Percentiles rank a stretch among this genome's conserved stretches.
Conservation (phyloP, 2,329 filamentous ascomycete species). For the Xylaria polymorpha region DNA sequence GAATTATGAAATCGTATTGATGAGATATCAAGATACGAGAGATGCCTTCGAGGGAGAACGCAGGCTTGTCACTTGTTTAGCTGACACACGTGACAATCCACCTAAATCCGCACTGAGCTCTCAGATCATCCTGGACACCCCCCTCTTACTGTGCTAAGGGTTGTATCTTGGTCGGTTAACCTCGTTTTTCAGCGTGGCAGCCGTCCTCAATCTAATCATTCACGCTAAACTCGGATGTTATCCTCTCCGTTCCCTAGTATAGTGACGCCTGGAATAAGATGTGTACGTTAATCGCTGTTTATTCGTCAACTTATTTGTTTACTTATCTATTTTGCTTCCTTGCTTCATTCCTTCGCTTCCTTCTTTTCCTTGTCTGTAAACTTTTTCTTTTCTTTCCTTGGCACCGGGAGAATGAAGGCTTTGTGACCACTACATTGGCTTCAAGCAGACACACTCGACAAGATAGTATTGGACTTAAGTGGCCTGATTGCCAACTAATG, state of each 20-base stretch:
- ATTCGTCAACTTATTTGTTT: slow-evolving; percentile 5
- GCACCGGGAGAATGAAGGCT: slow-evolving; percentile 14
- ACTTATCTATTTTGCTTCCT: background rate
- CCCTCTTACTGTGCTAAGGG: slow-evolving; percentile 16
- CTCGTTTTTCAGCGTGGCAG: slow-evolving; percentile 10
- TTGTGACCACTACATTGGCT: slow-evolving; percentile 21
- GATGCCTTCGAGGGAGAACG: background rate
- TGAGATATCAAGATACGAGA: background rate
- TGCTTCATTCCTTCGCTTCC: background rate
- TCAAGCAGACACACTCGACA: slow-evolving; percentile 12
- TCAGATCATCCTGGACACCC: slow-evolving; percentile 12
- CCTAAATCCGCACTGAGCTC: slow-evolving; percentile 17
- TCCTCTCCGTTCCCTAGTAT: slow-evolving; percentile 2
- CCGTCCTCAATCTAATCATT: slow-evolving; percentile 2
- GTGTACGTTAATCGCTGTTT: background rate
- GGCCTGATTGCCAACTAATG: slow-evolving; percentile 29
- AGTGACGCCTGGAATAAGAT: slow-evolving; percentile 8
- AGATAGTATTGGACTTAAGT: slow-evolving; percentile 16
- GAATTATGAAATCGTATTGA: background rate
- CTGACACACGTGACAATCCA: slow-evolving; percentile 33
- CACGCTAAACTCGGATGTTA: slow-evolving; percentile 1
- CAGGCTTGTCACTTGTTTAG: slow-evolving; percentile 13
- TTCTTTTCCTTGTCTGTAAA: background rate
- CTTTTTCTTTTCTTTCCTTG: slow-evolving; percentile 27
- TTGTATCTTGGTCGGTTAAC: slow-evolving; percentile 4